Base-by-base conservation (phyloP, 2,329 filamentous ascomycete genomes). In the Penicillium sp. region DNA sequence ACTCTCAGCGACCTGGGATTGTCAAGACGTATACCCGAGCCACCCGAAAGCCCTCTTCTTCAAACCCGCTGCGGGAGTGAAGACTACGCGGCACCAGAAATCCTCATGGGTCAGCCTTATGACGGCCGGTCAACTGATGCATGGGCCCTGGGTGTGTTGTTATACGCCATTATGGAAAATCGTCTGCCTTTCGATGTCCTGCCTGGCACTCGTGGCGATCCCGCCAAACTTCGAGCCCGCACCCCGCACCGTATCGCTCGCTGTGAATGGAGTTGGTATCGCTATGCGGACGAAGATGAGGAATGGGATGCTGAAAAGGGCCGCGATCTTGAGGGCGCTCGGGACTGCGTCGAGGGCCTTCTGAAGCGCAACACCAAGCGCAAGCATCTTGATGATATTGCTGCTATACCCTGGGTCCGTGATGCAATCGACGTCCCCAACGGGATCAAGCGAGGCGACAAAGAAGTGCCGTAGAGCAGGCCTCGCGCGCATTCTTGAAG, bases 31-130 rank as follows among this genome's bases (percentile, higher is more conserved):
- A 90, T 97, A 34, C 85, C 91, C 14, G 75, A 81, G 53, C 83
- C 83, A 0, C 85, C 85, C 0, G 88, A 91, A 58, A 91, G 91
- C 48, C 91, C 95, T 62, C 88, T 93, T 56, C 83, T 99, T n/a
- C 90, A 90, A 57, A 97, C 93, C 1, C 86, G 94, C 9, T 99
- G 94, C 72, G 94, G 94, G 28, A 96, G 90, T 36, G 94, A 97
- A 75, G 94, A 99, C 75, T 99, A 99, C 70, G 93, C 93, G 1
- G 93, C 94, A 0, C 94, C 94, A 0, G 94, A 99, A 72, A 92
- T 99, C 42, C 88, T 99, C 50, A 91, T 99, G 81, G 93, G 93
- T 21, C 91, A 96, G 68, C 86, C 91, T 7, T 99, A 99, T 70
- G 92, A 97, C 70, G 94, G 94, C 28, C 90, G 91, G 33, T 85